These are phyloP conservation scores for Paramecium biaurelia DNA, from an alignment of 73 alveolate genomes.

Conservation along the genomic window DNA sequence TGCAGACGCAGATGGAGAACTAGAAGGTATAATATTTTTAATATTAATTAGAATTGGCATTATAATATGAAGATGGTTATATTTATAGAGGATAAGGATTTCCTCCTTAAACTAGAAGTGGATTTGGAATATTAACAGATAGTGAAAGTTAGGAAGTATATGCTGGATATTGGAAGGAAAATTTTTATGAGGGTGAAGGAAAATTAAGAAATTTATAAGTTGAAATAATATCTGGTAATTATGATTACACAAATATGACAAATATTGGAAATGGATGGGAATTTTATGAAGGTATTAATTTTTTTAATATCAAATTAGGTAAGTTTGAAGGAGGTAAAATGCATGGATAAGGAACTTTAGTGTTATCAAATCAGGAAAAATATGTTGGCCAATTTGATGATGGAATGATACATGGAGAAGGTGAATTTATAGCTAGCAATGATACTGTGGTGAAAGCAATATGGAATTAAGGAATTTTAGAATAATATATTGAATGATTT, in stretches of 20 bases:
- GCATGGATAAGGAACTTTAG: slow-evolving; percentile 11
- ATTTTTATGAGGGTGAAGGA: slow-evolving; percentile 26
- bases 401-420: slow-evolving; percentile 51
- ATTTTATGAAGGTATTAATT: not conserved
- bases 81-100: slow-evolving; percentile 33
- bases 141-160: not conserved
- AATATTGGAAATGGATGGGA: slow-evolving; percentile 41
- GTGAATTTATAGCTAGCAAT: not conserved
- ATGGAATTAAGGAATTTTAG: slow-evolving; percentile 25
- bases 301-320: not conserved
- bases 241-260: slow-evolving; percentile 32
- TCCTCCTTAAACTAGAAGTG: not conserved
- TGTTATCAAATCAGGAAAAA: not conserved
- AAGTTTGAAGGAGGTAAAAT: slow-evolving; percentile 4
- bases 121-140: slow-evolving; percentile 22
- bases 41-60: not conserved
- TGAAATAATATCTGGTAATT: not conserved
- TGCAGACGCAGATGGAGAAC: not conserved
- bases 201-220: not conserved
- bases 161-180: slow-evolving; percentile 22
- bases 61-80: slow-evolving; percentile 34
- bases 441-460: not conserved
- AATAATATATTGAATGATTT: not conserved
- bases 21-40: not conserved
- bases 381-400: slow-evolving; percentile 21